Base-by-base conservation (phyloP, 2,329 filamentous ascomycete genomes). In the Sclerotinia nivalis region DNA sequence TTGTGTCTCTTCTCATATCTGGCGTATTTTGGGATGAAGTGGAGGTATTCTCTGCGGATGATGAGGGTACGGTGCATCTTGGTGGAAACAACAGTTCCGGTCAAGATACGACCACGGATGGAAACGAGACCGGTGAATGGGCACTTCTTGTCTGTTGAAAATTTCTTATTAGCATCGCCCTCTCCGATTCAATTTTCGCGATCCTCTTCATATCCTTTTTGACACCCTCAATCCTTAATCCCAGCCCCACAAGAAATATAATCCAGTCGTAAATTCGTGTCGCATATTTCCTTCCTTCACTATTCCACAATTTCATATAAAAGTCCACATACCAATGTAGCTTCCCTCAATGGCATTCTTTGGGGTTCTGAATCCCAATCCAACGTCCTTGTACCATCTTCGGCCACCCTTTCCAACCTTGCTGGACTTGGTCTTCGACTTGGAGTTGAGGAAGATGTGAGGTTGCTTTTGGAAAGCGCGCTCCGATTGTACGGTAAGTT, bases 1-100 rank as follows among this genome's bases (percentile, higher is more conserved):
- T 97, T 97, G 93, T 99, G 96, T 84, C 96, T 90, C 91, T 97
- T 98, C 93, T 99, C 96, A 86, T 99, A 99, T 91, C 96, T 93
- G 83, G 92, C 89, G 91, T 99, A 99, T 89, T 99, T 99, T 85
- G 94, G 94, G 83, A 99, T 92, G 87, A 93, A 99, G 89, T 99
- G 96, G 75, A 99, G 93, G 89, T 99, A 99, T 89, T 99, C 96
- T 86, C 96, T 91, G 84, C 96, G 96, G 89, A 99, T 96, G 87
- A 99, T 91, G 83, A 98, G 87, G 81, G 96, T 99, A 86, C 96
- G 93, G 92, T 99, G 96, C 96, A 99, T 99, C 93, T 99, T 99
- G 86, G 96, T 99, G 80, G 95, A 98, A 82, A 98, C 92, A 82
- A 99, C 96, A 83, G 93, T 97, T 82, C 96, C 96, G 83, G 95